Percentiles rank a stretch among this genome's conserved stretches.
These are phyloP conservation scores for Phytophthora tubulina DNA, from an alignment of 352 stramenopile species.

Conservation along the genomic window DNA sequence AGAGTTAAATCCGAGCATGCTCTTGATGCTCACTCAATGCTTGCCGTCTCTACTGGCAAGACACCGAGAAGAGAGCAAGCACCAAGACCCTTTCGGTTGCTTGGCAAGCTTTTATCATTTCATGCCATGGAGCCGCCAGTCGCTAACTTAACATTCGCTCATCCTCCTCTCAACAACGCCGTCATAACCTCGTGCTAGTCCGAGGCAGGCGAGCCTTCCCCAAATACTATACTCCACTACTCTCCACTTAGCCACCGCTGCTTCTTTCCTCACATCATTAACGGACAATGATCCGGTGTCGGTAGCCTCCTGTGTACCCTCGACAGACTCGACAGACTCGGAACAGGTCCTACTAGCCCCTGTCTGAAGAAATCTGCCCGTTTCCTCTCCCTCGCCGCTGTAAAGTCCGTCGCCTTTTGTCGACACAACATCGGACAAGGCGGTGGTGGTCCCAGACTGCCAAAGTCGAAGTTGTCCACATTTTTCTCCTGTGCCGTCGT, in stretches of 20 bases:
- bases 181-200: slow-evolving; percentile 3
- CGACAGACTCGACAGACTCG: not conserved
- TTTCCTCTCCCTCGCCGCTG: slow-evolving; percentile 32
- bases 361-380: slow-evolving; percentile 11
- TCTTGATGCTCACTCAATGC: not conserved
- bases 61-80: not conserved
- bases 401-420: slow-evolving; percentile 52
- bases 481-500: slow-evolving; percentile 7
- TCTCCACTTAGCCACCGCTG: not conserved
- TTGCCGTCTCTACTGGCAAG: slow-evolving; percentile 16
- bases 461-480: slow-evolving; percentile 41
- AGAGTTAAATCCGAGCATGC: slow-evolving; percentile 15
- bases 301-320: slow-evolving; percentile 11
- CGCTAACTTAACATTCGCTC: slow-evolving; percentile 33
- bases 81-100: slow-evolving; percentile 2
- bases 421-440: slow-evolving; percentile 44
- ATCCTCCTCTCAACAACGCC: not conserved
- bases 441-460: slow-evolving; percentile 41
- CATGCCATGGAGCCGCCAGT: slow-evolving; percentile 17
- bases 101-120: slow-evolving; percentile 33
- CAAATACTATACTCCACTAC: slow-evolving; percentile 29
- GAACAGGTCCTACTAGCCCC: not conserved
- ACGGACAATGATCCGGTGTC: slow-evolving; percentile 12
- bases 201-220: too few species aligned
- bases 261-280: slow-evolving; percentile 24